Base-by-base conservation (phyloP, 116 monocot species). In the Posidonia oceanica region DNA sequence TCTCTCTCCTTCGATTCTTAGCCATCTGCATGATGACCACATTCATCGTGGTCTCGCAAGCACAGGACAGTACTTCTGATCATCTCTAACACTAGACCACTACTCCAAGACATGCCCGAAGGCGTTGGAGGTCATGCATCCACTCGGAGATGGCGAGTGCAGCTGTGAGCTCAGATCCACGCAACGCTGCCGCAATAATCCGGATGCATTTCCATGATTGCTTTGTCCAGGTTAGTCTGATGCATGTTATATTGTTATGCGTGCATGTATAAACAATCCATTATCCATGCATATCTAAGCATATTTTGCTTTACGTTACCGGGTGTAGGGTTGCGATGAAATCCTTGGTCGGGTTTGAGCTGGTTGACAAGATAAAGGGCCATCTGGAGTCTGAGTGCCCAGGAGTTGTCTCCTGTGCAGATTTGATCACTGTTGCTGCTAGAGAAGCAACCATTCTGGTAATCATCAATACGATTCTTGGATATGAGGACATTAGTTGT, bases 131-230 rank as follows among this genome's bases (percentile, higher is more conserved):
- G 82, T 94, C n/a, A n/a, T n/a, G n/a, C 23, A 84, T 94, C 61
- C 70, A 78, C 18, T 14, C 55, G 15, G 90, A 94, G 77, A 90
- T 90, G 90, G 80, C 83, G n/a, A n/a, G n/a, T 52, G 80, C 82
- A 21, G 83, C 79, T 0, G 85, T 90, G 54, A 67, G 39, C 0
- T 67, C 77, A 53, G 68, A 90, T 11, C 85, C 82, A 1, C 83
- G 87, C 37, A 82, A 80, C 58, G 90, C 88, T 4, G 87, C 90
- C 36, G 51, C 72, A 2, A 72, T 94, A 11, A 83, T 94, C 63
- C 79, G 87, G 2, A 80, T 94, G 0, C 94, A 94, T 38, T 94
- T 90, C 75, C 94, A 94, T 23, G 94, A 94, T 67, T 94, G 94
- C 70, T 88, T 94, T 58, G 94, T 94, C 52, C 90, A 87, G 81